Evolutionary conservation across 2,329 filamentous ascomycete species (phyloP).

Genomic region (Aspergillus flavus): DNA sequence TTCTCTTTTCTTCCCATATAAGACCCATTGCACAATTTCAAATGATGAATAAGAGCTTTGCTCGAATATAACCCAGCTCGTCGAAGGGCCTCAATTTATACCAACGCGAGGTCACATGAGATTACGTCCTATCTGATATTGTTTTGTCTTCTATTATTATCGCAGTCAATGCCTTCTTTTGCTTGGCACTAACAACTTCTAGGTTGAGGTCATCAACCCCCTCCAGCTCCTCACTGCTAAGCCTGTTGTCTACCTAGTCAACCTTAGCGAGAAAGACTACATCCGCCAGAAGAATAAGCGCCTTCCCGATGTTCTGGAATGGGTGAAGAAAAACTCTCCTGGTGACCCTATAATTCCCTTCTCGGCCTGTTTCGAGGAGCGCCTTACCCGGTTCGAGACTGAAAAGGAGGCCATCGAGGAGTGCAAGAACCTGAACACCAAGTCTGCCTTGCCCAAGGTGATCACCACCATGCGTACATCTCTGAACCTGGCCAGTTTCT

Average conservation of each 20-base stretch:
- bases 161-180: slow-evolving; percentile 19
- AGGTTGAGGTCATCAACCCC: slow-evolving; percentile 98
- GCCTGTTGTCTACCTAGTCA: slow-evolving; percentile 95
- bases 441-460: slow-evolving; percentile 89
- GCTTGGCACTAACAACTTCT: slow-evolving; percentile 22
- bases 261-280: slow-evolving; percentile 95
- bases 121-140: slow-evolving; percentile 76
- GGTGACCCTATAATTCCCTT: slow-evolving; percentile 92
- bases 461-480: slow-evolving; percentile 91
- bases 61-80: slow-evolving; percentile 97
- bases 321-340: slow-evolving; percentile 62
- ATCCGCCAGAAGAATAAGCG: slow-evolving; percentile 99
- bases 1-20: slow-evolving; percentile 21
- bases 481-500: slow-evolving; percentile 90
- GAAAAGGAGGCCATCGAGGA: slow-evolving; percentile 80
- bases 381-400: slow-evolving; percentile 76
- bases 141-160: slow-evolving; percentile 18
- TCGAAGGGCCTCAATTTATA: slow-evolving; percentile 78
- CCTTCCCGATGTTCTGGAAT: too few species aligned
- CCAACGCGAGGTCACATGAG: slow-evolving; percentile 76
- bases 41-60: slow-evolving; percentile 99
- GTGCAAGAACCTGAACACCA: slow-evolving; percentile 82
- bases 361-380: slow-evolving; percentile 90
- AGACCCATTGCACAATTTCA: slow-evolving; percentile 42
- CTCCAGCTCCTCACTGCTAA: slow-evolving; percentile 94